phyloP scores from a whole-genome alignment of 495 filamentous ascomycete genomes.

The Tuber umbilicatum region DNA sequence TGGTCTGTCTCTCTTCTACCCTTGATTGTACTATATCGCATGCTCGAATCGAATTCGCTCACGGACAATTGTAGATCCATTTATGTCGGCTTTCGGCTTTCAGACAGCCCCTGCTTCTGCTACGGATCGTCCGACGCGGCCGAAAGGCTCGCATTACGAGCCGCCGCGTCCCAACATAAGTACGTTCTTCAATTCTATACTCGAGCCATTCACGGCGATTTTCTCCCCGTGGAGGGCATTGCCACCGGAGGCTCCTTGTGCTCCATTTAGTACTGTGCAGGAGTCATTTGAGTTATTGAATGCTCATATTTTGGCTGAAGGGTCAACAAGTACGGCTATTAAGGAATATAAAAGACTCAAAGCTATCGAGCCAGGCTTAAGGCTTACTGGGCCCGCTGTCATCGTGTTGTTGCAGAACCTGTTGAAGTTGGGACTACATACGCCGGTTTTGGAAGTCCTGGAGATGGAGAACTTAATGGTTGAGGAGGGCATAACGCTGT shows the following conservation, averaged over 20 bases:
- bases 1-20: neutral
- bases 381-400: conserved; percentile 11
- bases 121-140: neutral
- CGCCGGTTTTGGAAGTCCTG: conserved; percentile 17
- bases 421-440: conserved; percentile 13
- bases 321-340: conserved; percentile 20
- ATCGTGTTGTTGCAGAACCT: conserved; percentile 20
- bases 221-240: neutral
- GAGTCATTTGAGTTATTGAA: neutral
- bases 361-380: conserved; percentile 13
- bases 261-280: neutral
- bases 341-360: conserved; percentile 18
- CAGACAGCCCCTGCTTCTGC: neutral
- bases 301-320: neutral
- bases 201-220: neutral
- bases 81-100: neutral
- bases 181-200: neutral
- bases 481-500: conserved; percentile 13
- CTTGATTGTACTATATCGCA: neutral
- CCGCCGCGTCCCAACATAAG: neutral
- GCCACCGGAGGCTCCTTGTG: neutral
- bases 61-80: neutral
- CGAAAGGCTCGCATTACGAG: neutral
- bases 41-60: neutral
- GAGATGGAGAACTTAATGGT: conserved; percentile 24